Evolutionary conservation across 768 basidiomycete genomes (phyloP).

Genomic region (Russula sp.): DNA sequence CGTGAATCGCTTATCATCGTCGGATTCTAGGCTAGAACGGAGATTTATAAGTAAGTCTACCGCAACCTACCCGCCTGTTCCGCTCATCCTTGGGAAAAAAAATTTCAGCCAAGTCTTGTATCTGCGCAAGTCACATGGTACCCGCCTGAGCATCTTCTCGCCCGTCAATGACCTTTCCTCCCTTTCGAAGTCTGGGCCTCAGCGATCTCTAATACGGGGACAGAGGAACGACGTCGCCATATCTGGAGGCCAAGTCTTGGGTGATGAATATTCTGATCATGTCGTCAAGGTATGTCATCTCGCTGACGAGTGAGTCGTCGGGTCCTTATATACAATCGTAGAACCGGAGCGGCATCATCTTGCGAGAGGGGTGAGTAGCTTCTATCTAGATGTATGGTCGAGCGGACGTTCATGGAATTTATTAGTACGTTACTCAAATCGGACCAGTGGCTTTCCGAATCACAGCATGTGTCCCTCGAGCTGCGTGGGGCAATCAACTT

Average conservation of each 20-base stretch:
- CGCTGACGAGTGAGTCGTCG: not conserved
- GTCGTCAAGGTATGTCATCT: constrained; percentile 68
- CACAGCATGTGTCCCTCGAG: constrained; percentile 54
- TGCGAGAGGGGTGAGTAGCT: constrained; percentile 69
- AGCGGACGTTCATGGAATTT: not conserved
- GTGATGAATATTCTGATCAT: constrained; percentile 94
- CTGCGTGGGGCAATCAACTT: constrained; percentile 96
- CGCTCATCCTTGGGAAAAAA: not conserved
- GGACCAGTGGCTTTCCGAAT: constrained; percentile 83
- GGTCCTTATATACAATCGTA: constrained; percentile 29
- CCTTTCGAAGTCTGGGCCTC: constrained; percentile 64
- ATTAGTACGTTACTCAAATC: constrained; percentile 81
- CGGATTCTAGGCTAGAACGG: constrained; percentile 57
- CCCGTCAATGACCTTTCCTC: constrained; percentile 85
- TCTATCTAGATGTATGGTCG: constrained; percentile 10
- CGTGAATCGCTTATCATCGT: not conserved
- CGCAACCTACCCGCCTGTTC: not conserved
- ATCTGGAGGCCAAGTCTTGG: constrained; percentile 77
- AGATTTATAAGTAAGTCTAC: constrained; percentile 84
- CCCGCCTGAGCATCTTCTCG: constrained; percentile 82
- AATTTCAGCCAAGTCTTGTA: constrained; percentile 74
- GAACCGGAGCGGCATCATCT: constrained; percentile 90
- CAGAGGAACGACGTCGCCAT: constrained; percentile 70
- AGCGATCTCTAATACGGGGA: constrained; percentile 55
- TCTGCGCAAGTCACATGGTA: constrained; percentile 74